Conservation (phyloP, 139 green algal genomes). For the Coccomyxa sp. region DNA sequence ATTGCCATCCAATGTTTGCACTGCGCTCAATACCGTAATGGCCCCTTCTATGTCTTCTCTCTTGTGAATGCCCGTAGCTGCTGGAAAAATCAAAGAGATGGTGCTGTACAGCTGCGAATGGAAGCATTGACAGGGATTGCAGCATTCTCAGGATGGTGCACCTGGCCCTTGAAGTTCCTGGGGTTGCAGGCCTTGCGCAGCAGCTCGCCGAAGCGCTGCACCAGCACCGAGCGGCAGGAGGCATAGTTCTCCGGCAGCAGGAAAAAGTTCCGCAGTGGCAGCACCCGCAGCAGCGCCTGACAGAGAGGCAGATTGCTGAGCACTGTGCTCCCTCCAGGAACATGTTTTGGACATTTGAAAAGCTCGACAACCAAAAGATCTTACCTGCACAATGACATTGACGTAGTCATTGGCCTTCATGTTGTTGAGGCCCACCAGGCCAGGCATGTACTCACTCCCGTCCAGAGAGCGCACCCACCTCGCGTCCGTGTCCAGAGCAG, state of each 20-base stretch:
- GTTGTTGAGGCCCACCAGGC: constrained; percentile 92
- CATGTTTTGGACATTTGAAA: too few species aligned
- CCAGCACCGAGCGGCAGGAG: constrained; percentile 50
- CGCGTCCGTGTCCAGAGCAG: constrained; percentile 43
- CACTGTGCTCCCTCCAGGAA: too few species aligned
- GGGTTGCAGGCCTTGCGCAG: constrained; percentile 95
- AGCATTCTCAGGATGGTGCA: neutral
- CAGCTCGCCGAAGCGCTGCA: constrained; percentile 88
- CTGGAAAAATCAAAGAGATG: too few species aligned
- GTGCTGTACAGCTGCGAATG: too few species aligned
- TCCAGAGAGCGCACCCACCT: constrained; percentile 89
- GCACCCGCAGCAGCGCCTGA: constrained; percentile 61
- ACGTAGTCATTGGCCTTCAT: constrained; percentile 92
- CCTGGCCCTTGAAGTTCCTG: constrained; percentile 93
- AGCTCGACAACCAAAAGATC: neutral
- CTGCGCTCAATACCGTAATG: neutral
- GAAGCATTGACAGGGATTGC: too few species aligned
- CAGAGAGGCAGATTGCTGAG: constrained; percentile 14
- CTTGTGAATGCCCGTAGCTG: too few species aligned
- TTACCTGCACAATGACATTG: constrained; percentile 84
- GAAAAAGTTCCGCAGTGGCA: constrained; percentile 85
- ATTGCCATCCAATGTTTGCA: neutral
- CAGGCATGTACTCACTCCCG: constrained; percentile 93
- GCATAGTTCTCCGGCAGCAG: constrained; percentile 71
- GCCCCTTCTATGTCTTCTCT: neutral